Base-by-base conservation (phyloP, 495 filamentous ascomycete genomes). In the Penicillium turbatum region DNA sequence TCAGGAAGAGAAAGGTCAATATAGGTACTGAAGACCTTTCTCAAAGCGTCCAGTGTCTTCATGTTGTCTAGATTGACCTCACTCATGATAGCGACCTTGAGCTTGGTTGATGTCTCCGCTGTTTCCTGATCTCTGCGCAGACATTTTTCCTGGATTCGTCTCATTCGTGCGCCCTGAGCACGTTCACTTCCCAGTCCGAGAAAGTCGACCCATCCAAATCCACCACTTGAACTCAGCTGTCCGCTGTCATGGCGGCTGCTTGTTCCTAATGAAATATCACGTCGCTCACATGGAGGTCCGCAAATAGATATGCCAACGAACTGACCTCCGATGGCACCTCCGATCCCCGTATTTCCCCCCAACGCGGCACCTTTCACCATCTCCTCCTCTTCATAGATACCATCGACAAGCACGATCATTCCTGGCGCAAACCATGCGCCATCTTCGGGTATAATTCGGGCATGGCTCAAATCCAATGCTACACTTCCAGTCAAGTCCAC, bases 191-290 rank as follows among this genome's bases (percentile, higher is more conserved):
- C 93, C 2, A 92, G 81, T 17, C 95, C 93, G 0, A 96, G 71
- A 66, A 97, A 97, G 63, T 99, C 95, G 8, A 96, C 86, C 89
- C 95, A 97, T 10, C 93, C 95, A 64, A 97, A 95, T 1, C 89
- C 91, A 16, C 87, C 87, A 54, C 85, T 82, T 15, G 82, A 84
- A 35, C 71, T 75, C 19, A 74, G 61, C 57, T 86, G 79, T 59
- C 79, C 76, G 16, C 64, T 71, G 11, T 67, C 76, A 21, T 73
- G 71, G 31, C 75, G 79, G 32, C 76, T 81, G 47, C 70, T 81
- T 29, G 88, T 79, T 26, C 93, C 92, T 13, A 96, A 75, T 3
- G 87, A 91, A 19, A 81, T 80, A 34, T 85, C 80, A 32, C 93
- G 82, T 56, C 88, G 84, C 70, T 99, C 93, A 55, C 88, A 90